Evolutionary conservation across 2,329 filamentous ascomycete genomes (phyloP), one percentile per base, ranked within the genome.

Genomic region (Samsoniella hepiali): DNA sequence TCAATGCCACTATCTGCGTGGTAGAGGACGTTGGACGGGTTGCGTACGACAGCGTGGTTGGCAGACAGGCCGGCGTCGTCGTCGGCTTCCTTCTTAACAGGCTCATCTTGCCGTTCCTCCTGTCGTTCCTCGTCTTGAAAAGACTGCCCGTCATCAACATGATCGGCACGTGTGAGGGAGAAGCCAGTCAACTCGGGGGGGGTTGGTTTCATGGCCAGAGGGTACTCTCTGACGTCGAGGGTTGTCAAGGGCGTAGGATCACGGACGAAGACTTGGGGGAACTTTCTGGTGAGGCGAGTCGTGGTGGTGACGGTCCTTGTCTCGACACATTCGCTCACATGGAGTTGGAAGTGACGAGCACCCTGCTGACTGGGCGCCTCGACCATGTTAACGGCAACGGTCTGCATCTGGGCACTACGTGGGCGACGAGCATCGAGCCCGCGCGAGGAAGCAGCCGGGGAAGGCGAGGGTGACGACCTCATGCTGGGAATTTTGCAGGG

Each of bases 211-310:
- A 85, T 84, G 44, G 94, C 94, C 36, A 99, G 81, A 45, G 95
- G 95, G 74, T 96, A 99, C 70, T 95, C 87, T 74, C 96, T 96
- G 15, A 89, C 83, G 75, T 98, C 93, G 64, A 97, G 85, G 61
- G 88, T 84, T 64, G 84, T 81, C 40, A 93, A 82, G 58, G 87
- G 85, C 60, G 86, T 85, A 31, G 91, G 89, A 64, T 91, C 85
- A 67, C 87, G 88, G 68, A 97, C 86, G 63, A 91, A 82, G 64
- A 97, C 81, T n/a, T 92, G 92, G 54, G 94, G 93, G 68, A 95
- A 96, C 76, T 76, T 91, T 82, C 75, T 88, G 67, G 92, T 91
- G 1, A 93, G 96, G 0, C 92, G 96, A 0, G 93, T 97, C 0
- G 93, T 97, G 0, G 94, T 97, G 1, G 93, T 97, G 66, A 97